Percentiles rank a stretch among this genome's conserved stretches.
phyloP scores from a whole-genome alignment of 2,329 filamentous ascomycete genomes.

The Scleromitrula shiraiana region DNA sequence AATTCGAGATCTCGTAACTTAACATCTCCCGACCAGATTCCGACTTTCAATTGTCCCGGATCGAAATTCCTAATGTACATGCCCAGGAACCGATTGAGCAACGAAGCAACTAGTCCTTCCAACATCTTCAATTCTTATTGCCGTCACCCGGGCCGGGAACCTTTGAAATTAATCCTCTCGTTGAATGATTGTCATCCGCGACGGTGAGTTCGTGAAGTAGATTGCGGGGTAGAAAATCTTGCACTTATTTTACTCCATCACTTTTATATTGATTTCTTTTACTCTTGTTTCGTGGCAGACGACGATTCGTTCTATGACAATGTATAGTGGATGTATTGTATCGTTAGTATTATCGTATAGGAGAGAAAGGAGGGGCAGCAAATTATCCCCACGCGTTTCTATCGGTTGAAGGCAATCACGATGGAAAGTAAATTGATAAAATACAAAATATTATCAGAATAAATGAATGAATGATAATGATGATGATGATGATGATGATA shows the following conservation, averaged over 20 bases:
- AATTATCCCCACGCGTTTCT: too few relatives aligned
- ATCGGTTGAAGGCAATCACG: too few relatives aligned
- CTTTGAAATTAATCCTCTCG: constrained; percentile 12
- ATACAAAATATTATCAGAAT: too few relatives aligned
- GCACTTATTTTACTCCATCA: constrained; percentile 16
- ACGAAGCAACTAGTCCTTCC: constrained; percentile 90
- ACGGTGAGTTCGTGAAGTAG: constrained; percentile 8
- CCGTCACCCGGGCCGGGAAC: constrained; percentile 66
- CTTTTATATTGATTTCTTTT: neutral
- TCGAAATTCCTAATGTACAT: constrained; percentile 99
- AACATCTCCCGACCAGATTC: constrained; percentile 98
- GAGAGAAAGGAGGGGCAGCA: neutral
- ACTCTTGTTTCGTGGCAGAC: constrained; percentile 5
- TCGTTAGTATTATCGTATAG: neutral
- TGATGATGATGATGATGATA: too few relatives aligned
- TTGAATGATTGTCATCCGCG: constrained; percentile 16
- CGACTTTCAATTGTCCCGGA: constrained; percentile 92
- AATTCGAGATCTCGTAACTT: constrained; percentile 90
- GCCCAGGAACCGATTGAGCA: constrained; percentile 98
- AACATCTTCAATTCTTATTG: constrained; percentile 66
- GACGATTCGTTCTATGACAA: constrained; percentile 1
- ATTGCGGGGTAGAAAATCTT: neutral
- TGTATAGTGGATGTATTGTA: neutral
- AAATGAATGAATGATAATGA: too few relatives aligned
- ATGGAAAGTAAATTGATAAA: too few relatives aligned